Base-by-base conservation (phyloP, 345 rosid species). In the Eucalyptus fibrosa region DNA sequence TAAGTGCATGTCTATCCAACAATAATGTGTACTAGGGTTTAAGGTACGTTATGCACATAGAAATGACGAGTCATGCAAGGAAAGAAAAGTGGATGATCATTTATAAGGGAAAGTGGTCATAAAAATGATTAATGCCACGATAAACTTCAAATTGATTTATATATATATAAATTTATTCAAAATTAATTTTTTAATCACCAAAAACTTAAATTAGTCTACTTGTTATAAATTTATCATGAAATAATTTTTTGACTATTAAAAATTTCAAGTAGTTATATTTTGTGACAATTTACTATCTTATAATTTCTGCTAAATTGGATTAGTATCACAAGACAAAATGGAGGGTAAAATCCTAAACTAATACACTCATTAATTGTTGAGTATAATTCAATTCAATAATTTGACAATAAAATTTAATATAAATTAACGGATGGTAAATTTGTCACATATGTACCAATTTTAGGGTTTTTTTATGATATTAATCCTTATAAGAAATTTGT, bases 341-440 rank as follows among this genome's bases (percentile, higher is more conserved):
- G 0, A 53, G 0, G 2, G 26, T 8, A 53, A 53, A 53, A 8
- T 0, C 59, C 26, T 8, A 53, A 53, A 53, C 0, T 4, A 0
- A 8, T 53, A 4, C 5, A 4, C 26, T 21, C 11, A 21, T 53
- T 53, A 53, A 4, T 53, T 53, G 2, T 53, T 19, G 2, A 1
- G 0, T 8, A 21, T 53, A 0, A 53, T 53, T 1, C 2, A 53
- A 53, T 21, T 53, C 0, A 53, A 0, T 19, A 53, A 53, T 53
- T 53, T 21, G 59, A 3, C 0, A 0, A 53, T 53, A 19, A 53
- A 53, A 19, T 53, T 53, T 19, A 53, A 53, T 53, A 53, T 2
- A 53, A 19, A 53, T 0, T 53, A 53, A 53, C 5, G 5, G 2
- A 53, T 0, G 24, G 2, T 53, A 53, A 53, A 53, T 53, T 53